These are phyloP conservation scores for Microstegium vimineum DNA, from an alignment of 176 grass and related monocot genomes.

Conservation along the genomic window DNA sequence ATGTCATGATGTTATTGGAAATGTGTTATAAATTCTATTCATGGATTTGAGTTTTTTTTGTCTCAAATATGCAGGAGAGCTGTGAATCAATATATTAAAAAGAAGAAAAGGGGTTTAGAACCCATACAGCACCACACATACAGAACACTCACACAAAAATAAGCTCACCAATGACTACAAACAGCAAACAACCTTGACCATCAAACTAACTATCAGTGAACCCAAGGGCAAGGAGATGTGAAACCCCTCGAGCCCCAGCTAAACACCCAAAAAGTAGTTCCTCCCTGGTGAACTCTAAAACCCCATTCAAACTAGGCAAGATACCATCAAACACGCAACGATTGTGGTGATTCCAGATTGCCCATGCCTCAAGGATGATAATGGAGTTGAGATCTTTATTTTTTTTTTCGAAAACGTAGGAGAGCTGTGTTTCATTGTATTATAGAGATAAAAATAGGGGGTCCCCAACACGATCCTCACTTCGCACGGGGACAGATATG, in stretches of 20 bases:
- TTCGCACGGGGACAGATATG: too few relatives aligned
- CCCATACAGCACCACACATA: background rate
- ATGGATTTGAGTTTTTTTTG: background rate
- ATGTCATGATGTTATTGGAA: background rate
- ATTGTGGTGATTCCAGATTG: too few relatives aligned
- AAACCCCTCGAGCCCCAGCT: background rate
- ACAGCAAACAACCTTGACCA: background rate
- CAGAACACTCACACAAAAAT: background rate
- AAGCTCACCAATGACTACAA: background rate
- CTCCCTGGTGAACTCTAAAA: too few relatives aligned
- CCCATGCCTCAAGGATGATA: too few relatives aligned
- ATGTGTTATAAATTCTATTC: background rate
- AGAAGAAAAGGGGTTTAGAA: background rate
- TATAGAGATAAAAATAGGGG: too few relatives aligned
- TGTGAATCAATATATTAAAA: background rate
- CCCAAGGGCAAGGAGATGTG: background rate
- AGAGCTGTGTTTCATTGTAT: too few relatives aligned
- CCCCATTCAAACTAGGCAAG: too few relatives aligned
- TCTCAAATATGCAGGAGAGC: background rate
- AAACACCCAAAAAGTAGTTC: too few relatives aligned
- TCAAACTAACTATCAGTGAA: background rate
- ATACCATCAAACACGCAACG: too few relatives aligned
- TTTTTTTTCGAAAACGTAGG: too few relatives aligned
- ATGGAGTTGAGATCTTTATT: too few relatives aligned
- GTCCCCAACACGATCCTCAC: too few relatives aligned